A percentile compares a stretch with the other conserved stretches of the same genome.
Conservation (phyloP, 2,329 filamentous ascomycete genomes). For the Fusarium proliferatum region DNA sequence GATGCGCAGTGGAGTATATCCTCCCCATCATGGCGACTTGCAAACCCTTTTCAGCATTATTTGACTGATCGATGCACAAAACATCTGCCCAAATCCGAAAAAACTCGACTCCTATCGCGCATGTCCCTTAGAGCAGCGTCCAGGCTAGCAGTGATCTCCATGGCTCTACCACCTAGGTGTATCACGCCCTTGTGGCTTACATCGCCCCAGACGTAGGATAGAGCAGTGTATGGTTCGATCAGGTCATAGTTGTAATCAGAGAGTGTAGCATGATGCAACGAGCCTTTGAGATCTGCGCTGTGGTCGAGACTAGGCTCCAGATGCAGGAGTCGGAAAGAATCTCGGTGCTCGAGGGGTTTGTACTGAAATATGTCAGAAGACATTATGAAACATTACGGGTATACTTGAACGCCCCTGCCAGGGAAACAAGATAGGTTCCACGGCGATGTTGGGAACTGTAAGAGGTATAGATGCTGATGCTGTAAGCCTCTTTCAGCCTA, state of each 20-base stretch:
- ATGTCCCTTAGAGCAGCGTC: background rate
- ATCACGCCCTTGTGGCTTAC: background rate
- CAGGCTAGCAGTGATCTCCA: background rate
- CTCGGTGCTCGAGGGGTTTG: background rate
- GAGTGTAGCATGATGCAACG: background rate
- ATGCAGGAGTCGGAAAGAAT: background rate
- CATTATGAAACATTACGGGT: too few species aligned
- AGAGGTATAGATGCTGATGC: too few species aligned
- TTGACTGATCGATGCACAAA: background rate
- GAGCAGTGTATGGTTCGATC: background rate
- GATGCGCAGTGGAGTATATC: background rate
- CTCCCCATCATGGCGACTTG: accelerated
- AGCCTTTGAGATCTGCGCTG: background rate
- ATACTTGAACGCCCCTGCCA: too few species aligned
- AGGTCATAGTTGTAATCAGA: background rate
- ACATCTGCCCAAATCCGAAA: background rate
- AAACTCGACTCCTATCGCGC: background rate
- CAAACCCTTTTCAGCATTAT: accelerated
- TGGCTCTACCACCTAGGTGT: background rate
- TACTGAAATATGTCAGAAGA: background rate
- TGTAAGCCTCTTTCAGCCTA: too few species aligned
- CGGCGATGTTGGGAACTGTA: too few species aligned
- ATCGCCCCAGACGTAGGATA: background rate
- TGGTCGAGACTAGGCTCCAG: background rate
- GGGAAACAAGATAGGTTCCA: too few species aligned